Percentiles rank a stretch among this genome's conserved stretches.
These are phyloP conservation scores for Corylus americana DNA, from an alignment of 306 rosid species.

Conservation along the genomic window DNA sequence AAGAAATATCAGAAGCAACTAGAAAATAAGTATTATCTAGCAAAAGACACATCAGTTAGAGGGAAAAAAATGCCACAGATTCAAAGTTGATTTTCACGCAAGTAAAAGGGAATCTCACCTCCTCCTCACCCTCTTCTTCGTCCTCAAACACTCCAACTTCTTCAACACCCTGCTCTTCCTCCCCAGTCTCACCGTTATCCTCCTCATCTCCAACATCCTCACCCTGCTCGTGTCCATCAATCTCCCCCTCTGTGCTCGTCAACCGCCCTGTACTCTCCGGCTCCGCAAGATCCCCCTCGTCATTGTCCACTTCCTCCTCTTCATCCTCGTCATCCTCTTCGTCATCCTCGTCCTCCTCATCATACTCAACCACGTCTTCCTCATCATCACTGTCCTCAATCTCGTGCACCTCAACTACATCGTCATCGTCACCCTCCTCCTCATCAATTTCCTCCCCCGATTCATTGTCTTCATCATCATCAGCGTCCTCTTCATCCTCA, in stretches of 20 bases:
- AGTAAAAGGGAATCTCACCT: conserved; percentile 57
- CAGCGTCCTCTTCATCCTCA: conserved; percentile 55
- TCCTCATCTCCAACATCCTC: conserved; percentile 85
- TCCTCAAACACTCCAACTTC: conserved; percentile 70
- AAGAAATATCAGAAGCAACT: background rate
- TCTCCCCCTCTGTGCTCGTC: conserved; percentile 78
- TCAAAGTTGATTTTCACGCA: background rate
- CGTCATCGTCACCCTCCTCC: conserved; percentile 79
- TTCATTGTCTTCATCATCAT: conserved; percentile 68
- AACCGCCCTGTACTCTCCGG: conserved; percentile 67
- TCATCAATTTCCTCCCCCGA: conserved; percentile 84
- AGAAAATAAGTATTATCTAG: background rate
- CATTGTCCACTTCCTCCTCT: conserved; percentile 84
- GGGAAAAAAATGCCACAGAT: background rate
- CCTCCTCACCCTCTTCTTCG: conserved; percentile 60
- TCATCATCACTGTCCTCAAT: conserved; percentile 71
- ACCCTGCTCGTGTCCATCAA: conserved; percentile 92
- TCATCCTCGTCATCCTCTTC: conserved; percentile 63
- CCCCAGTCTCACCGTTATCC: conserved; percentile 84
- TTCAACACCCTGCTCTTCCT: conserved; percentile 64
- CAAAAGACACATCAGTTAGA: background rate
- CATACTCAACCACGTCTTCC: conserved; percentile 71
- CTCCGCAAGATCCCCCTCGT: conserved; percentile 63
- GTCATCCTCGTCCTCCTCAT: conserved; percentile 56
- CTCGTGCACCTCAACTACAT: conserved; percentile 80